phyloP scores from a whole-genome alignment of 345 rosid genomes.

The Raphanus raphanistrum region DNA sequence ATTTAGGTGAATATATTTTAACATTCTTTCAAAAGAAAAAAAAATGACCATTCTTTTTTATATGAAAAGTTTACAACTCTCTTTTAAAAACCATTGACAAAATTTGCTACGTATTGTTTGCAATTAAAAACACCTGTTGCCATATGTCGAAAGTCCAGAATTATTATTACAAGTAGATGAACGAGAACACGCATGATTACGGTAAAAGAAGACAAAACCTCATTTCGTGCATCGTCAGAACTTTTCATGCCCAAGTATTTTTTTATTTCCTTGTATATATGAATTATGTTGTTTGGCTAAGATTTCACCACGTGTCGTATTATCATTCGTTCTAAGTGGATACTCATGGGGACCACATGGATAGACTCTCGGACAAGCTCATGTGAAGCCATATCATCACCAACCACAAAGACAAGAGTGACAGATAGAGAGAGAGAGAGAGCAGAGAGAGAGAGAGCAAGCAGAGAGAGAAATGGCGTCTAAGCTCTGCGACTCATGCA shows the following conservation, averaged over 20 bases:
- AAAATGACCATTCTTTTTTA: neutral
- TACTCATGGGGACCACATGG: slow-evolving; percentile 59
- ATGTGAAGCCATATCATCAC: slow-evolving; percentile 35
- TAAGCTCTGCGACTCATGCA: slow-evolving; percentile 88
- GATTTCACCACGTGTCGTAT: slow-evolving; percentile 42
- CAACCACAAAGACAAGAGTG: slow-evolving; percentile 36
- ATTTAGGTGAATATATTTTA: too few species aligned
- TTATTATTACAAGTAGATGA: slow-evolving; percentile 19
- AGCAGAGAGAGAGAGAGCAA: neutral
- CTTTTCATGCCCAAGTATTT: slow-evolving; percentile 12
- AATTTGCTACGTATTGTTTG: slow-evolving; percentile 17
- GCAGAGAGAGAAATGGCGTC: slow-evolving; percentile 57
- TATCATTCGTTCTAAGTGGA: slow-evolving; percentile 42
- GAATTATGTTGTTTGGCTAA: slow-evolving; percentile 54
- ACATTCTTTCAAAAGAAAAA: too few species aligned
- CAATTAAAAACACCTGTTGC: slow-evolving; percentile 31
- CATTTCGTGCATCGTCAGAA: slow-evolving; percentile 8
- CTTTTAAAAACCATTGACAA: neutral
- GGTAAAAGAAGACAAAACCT: slow-evolving; percentile 1
- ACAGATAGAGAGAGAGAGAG: slow-evolving; percentile 14
- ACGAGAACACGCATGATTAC: slow-evolving; percentile 10
- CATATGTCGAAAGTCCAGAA: slow-evolving; percentile 32
- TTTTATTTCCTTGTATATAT: neutral
- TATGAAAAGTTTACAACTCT: neutral
- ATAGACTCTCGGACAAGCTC: slow-evolving; percentile 43